phyloP scores from a whole-genome alignment of 2,329 filamentous ascomycete species.

The Sporothrix globosa region DNA sequence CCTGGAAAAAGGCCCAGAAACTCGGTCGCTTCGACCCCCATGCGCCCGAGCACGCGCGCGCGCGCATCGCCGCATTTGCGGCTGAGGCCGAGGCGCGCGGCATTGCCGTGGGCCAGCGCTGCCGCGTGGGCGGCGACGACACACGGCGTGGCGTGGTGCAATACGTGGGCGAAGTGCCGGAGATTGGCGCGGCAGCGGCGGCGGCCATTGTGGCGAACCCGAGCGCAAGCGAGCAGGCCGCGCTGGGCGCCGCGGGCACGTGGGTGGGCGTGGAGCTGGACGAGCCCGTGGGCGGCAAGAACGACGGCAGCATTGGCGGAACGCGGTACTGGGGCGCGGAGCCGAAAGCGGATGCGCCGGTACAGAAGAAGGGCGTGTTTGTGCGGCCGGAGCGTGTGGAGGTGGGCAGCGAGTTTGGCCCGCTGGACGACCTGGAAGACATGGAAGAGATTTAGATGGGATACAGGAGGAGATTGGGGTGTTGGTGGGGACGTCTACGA shows the following conservation, averaged over 20 bases:
- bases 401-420: conserved; percentile 68
- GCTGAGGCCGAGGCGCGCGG: conserved; percentile 71
- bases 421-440: conserved; percentile 73
- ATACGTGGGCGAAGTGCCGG: conserved; percentile 73
- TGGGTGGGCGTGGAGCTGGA: conserved; percentile 79
- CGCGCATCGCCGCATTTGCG: conserved; percentile 69
- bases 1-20: conserved; percentile 94
- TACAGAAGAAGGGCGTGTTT: conserved; percentile 73
- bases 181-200: conserved; percentile 54
- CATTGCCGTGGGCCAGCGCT: conserved; percentile 65
- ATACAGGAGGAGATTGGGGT: no score
- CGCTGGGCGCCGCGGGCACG: conserved; percentile 48
- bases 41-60: conserved; percentile 72
- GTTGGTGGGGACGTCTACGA: no score
- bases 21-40: conserved; percentile 94
- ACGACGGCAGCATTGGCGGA: conserved; percentile 68
- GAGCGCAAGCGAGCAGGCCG: conserved; percentile 14
- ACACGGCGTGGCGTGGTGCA: conserved; percentile 68
- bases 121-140: conserved; percentile 69
- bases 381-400: conserved; percentile 78
- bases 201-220: conserved; percentile 20
- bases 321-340: conserved; percentile 71
- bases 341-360: conserved; percentile 46
- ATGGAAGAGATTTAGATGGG: conserved; percentile 70
- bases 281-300: conserved; percentile 81